phyloP scores from a whole-genome alignment of 139 green algal species.

The Chlamydomonas applanata region DNA sequence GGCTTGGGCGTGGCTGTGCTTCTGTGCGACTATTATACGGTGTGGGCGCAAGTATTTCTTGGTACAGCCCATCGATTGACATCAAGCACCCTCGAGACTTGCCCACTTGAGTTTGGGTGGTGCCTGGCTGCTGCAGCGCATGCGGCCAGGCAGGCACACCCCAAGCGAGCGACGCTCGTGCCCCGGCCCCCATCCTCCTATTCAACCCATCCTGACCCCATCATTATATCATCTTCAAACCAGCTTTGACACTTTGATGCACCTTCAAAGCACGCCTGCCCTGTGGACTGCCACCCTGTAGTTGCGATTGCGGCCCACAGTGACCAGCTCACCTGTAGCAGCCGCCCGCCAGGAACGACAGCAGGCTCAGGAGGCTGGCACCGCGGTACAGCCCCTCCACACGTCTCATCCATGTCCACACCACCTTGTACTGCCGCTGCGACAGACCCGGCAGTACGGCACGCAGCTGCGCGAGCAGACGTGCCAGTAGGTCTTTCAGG shows the following conservation, averaged over 20 bases:
- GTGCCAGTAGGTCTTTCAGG: neutral
- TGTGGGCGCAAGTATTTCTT: no score
- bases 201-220: neutral
- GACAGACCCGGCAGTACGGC: neutral
- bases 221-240: no score
- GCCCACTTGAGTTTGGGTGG: no score
- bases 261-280: neutral
- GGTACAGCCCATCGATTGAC: no score
- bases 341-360: conserved; percentile 66
- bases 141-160: no score
- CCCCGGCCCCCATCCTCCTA: no score
- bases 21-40: no score
- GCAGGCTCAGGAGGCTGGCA: conserved; percentile 57
- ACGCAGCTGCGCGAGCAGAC: neutral
- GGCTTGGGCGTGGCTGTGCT: no score
- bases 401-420: conserved; percentile 8
- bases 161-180: no score
- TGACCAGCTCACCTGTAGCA: conserved; percentile 61
- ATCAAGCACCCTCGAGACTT: no score
- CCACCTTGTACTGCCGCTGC: neutral
- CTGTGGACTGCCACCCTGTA: neutral
- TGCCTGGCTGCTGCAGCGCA: no score
- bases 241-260: neutral
- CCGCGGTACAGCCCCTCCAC: conserved; percentile 35
- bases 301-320: neutral